These are phyloP conservation scores for Backusella liffmaniae DNA, from an alignment of 192 early-diverging fungal species.

Conservation along the genomic window DNA sequence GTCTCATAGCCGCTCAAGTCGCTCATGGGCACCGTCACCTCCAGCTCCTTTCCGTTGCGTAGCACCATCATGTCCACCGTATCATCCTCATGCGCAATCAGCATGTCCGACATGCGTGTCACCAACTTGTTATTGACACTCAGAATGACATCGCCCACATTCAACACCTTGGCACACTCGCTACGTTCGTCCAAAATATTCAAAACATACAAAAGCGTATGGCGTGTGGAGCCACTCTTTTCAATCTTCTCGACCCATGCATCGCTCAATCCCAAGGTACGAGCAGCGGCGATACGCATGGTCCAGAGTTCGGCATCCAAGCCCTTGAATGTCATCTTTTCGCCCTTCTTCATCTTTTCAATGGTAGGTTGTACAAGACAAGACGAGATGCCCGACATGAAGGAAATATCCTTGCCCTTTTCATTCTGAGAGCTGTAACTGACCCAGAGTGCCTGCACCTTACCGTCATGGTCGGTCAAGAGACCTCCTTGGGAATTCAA, in stretches of 20 bases:
- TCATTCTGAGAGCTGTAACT: slow-evolving; percentile 72
- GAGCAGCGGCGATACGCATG: slow-evolving; percentile 57
- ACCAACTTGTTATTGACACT: slow-evolving; percentile 63
- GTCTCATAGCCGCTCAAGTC: slow-evolving; percentile 56
- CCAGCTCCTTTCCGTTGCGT: slow-evolving; percentile 68
- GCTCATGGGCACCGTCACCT: slow-evolving; percentile 65
- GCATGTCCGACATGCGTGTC: slow-evolving; percentile 60
- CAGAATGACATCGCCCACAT: slow-evolving; percentile 69
- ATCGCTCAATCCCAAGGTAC: slow-evolving; percentile 58
- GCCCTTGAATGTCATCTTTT: slow-evolving; percentile 53
- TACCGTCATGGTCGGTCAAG: slow-evolving; percentile 55
- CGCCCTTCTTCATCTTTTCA: slow-evolving; percentile 44
- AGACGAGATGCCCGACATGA: slow-evolving; percentile 59
- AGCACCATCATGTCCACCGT: slow-evolving; percentile 51
- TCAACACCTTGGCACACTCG: slow-evolving; percentile 51
- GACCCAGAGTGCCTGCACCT: slow-evolving; percentile 64
- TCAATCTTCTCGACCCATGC: slow-evolving; percentile 60
- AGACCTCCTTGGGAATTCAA: slow-evolving; percentile 67
- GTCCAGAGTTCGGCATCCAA: slow-evolving; percentile 65
- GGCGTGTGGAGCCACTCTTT: slow-evolving; percentile 44
- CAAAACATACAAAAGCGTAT: slow-evolving; percentile 56
- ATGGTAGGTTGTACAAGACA: slow-evolving; percentile 51
- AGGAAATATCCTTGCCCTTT: slow-evolving; percentile 61
- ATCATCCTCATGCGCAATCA: slow-evolving; percentile 45
- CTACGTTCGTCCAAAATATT: slow-evolving; percentile 57